Evolutionary conservation across 192 early-diverging fungal genomes (phyloP).

Genomic region (Chytriomyces sp.): DNA sequence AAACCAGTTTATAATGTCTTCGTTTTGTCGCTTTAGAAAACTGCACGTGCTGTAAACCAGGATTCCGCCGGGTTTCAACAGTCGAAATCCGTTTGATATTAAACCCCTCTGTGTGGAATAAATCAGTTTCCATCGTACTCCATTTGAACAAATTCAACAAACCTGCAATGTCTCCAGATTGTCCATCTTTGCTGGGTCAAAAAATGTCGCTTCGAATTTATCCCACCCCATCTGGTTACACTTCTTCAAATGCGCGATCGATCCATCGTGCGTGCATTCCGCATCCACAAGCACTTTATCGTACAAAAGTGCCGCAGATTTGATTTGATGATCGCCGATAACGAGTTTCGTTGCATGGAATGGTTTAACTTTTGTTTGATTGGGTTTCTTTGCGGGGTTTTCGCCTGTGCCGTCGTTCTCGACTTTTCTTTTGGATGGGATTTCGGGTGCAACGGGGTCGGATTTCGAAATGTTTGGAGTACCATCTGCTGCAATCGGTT

Average conservation of each 20-base stretch:
- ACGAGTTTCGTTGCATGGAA: constrained; percentile 81
- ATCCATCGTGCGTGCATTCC: constrained; percentile 94
- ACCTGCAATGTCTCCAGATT: constrained; percentile 70
- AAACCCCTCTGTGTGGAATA: constrained; percentile 57
- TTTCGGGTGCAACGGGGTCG: constrained; percentile 25
- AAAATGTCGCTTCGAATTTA: constrained; percentile 60
- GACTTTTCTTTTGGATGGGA: background rate
- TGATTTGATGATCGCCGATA: constrained; percentile 60
- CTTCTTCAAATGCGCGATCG: constrained; percentile 38
- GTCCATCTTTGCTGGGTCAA: constrained; percentile 64
- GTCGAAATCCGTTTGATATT: constrained; percentile 75
- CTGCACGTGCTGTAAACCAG: constrained; percentile 80
- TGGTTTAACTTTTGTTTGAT: constrained; percentile 53
- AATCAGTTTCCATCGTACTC: background rate
- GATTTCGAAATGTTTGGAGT: constrained; percentile 3
- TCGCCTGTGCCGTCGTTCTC: too few relatives aligned
- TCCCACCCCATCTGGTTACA: constrained; percentile 84
- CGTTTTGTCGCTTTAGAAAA: constrained; percentile 72
- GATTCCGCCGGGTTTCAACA: constrained; percentile 75
- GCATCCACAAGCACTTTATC: constrained; percentile 74
- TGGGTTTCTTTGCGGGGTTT: background rate
- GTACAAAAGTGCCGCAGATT: constrained; percentile 52
- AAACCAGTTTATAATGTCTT: constrained; percentile 83
- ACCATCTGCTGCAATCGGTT: background rate
- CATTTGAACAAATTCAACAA: background rate